Evolutionary conservation across 768 basidiomycete species (phyloP).

Genomic region (Terana coerulea): DNA sequence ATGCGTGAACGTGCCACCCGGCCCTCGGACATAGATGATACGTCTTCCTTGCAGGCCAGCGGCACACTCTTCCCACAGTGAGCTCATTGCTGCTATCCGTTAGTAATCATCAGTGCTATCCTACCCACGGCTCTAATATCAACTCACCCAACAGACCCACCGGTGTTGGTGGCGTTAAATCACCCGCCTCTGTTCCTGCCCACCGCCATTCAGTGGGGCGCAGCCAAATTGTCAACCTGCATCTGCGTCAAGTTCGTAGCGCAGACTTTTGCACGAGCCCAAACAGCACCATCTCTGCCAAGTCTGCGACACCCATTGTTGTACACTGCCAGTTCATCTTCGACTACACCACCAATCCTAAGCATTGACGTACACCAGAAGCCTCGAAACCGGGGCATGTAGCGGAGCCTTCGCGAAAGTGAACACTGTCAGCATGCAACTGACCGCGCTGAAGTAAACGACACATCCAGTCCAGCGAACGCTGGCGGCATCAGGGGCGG

Average conservation of each 20-base stretch:
- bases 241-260: background rate
- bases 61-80: no score
- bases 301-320: background rate
- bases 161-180: background rate
- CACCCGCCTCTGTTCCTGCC: background rate
- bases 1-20: no score
- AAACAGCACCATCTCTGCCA: constrained; percentile 3
- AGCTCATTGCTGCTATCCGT: no score
- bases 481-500: background rate
- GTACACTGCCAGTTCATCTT: background rate
- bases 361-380: no score
- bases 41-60: no score
- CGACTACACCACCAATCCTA: background rate
- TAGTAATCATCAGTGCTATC: constrained; percentile 13
- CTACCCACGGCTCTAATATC: constrained; percentile 15
- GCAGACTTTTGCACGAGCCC: constrained; percentile 11
- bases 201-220: no score
- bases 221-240: background rate
- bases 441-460: no score
- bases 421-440: no score
- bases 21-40: no score
- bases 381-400: no score
- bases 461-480: background rate
- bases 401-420: no score
- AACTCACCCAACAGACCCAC: background rate